Conservation (phyloP, 495 filamentous ascomycete species). For the Hypoxylon lenormandii region DNA sequence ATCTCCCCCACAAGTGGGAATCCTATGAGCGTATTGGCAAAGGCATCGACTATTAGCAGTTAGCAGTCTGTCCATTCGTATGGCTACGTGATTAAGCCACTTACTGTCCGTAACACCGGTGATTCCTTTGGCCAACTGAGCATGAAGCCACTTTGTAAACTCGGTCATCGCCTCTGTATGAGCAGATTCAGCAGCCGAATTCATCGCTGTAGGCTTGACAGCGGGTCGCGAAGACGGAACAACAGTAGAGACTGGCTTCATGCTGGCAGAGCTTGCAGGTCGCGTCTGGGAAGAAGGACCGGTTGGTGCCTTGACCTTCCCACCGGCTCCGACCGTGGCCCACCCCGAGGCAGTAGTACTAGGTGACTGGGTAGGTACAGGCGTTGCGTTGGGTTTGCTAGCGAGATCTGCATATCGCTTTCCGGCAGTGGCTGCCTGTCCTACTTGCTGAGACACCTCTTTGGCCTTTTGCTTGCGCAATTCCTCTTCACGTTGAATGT, state of each 20-base stretch:
- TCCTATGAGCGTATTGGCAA: constrained; percentile 76
- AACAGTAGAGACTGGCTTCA: constrained; percentile 46
- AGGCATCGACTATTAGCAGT: constrained; percentile 76
- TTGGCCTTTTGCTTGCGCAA: constrained; percentile 81
- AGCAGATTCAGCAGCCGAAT: constrained; percentile 64
- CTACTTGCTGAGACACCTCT: constrained; percentile 63
- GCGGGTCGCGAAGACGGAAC: constrained; percentile 26
- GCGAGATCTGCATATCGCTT: constrained; percentile 98
- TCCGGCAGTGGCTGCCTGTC: constrained; percentile 66
- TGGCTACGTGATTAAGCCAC: constrained; percentile 66
- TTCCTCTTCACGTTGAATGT: constrained; percentile 98
- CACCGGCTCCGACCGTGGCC: constrained; percentile 95
- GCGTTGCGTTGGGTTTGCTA: constrained; percentile 69
- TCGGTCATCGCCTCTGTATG: constrained; percentile 75
- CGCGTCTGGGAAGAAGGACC: constrained; percentile 69
- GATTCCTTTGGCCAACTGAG: constrained; percentile 71
- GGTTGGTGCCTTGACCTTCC: constrained; percentile 82
- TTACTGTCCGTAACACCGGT: constrained; percentile 60
- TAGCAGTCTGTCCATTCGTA: constrained; percentile 58
- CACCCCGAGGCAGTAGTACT: constrained; percentile 70
- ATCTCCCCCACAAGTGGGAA: constrained; percentile 81
- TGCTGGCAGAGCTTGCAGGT: constrained; percentile 64
- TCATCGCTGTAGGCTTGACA: constrained; percentile 44
- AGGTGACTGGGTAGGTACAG: constrained; percentile 25
- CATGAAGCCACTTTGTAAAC: constrained; percentile 90